Base-by-base conservation (phyloP, 108 stramenopile species). In the Thalassiosira profunda region DNA sequence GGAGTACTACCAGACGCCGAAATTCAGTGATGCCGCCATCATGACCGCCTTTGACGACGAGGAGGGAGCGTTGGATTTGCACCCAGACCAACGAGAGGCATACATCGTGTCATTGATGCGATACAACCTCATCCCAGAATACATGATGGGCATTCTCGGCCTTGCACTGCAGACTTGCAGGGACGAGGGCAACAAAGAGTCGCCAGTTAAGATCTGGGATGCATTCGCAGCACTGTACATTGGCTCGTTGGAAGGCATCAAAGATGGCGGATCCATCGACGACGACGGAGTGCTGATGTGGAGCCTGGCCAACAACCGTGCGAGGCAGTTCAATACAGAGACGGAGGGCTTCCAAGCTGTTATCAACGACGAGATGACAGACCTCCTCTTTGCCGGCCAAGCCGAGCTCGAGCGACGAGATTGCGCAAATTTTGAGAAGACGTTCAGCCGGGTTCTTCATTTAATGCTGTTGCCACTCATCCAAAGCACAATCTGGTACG, bases 191-290 rank as follows among this genome's bases (percentile, higher is more conserved):
- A 73, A 54, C 24, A 58, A 78, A 11, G 70, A 74, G 1, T 59
- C 76, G 57, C 73, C 79, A 21, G 48, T 64, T 4, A 36, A 70
- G 25, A 67, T 68, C 33, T 92, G 85, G 86, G 91, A 92, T 67
- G 82, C 90, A 59, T 89, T 88, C 35, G 90, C 90, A 7, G 89
- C 91, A 7, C 63, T 87, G 5, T 60, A 86, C 38, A 90, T 94
- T 55, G 93, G 93, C 15, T 94, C 87, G 12, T 58, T 94, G 63
- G 93, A 92, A 58, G 93, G 93, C 17, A 57, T 59, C 4, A 26
- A 56, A 4, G 53, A 65, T 26, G 86, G 89, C 36, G 93, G 91
- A n/a, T 81, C 86, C 1, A 33, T 59, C 2, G 83, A 91, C 56
- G 46, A 56, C n/a, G 93, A 92, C 72, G 93, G 93, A 17, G 70